Percentiles rank a stretch among this genome's conserved stretches.
Evolutionary conservation across 106 monocot species (phyloP).

Genomic region (Agapanthus africanus): DNA sequence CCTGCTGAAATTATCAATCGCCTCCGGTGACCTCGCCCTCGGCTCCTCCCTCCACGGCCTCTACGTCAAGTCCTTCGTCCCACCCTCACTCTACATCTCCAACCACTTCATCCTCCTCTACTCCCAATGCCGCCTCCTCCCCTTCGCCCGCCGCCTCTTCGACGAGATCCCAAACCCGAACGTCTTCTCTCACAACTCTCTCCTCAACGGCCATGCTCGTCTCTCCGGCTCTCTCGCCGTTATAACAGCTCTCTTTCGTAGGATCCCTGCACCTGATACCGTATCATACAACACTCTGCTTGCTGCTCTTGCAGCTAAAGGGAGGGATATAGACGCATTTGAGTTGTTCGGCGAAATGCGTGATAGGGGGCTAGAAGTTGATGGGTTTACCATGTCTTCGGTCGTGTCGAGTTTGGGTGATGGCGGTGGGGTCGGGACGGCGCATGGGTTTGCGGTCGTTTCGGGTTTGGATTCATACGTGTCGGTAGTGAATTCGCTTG

Average conservation of each 20-base stretch:
- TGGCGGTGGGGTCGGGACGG: conserved; percentile 5
- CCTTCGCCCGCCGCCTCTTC: conserved; percentile 44
- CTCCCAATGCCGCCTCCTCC: conserved; percentile 28
- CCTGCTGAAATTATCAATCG: conserved; percentile 35
- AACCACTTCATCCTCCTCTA: conserved; percentile 64
- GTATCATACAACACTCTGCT: conserved; percentile 75
- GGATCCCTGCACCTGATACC: conserved; percentile 47
- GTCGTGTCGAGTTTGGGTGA: conserved; percentile 28
- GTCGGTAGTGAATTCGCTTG: conserved; percentile 46
- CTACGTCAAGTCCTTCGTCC: conserved; percentile 42
- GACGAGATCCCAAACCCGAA: conserved; percentile 61
- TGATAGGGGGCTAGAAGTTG: conserved; percentile 1
- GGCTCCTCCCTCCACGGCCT: conserved; percentile 41
- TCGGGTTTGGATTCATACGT: conserved; percentile 34
- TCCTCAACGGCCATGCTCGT: conserved; percentile 55
- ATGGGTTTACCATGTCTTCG: conserved; percentile 54
- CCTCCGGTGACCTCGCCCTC: conserved; percentile 19
- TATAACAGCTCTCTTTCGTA: conserved; percentile 25
- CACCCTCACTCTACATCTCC: conserved; percentile 42
- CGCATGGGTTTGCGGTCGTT: conserved; percentile 32
- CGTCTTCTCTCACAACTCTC: conserved; percentile 68
- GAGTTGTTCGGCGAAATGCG: conserved; percentile 36
- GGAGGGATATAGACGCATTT: conserved; percentile 13
- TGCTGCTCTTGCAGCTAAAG: conserved; percentile 25
- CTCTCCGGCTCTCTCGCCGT: conserved; percentile 14